Conservation (phyloP, 2,329 filamentous ascomycete genomes). For the Lojkania enalia region DNA sequence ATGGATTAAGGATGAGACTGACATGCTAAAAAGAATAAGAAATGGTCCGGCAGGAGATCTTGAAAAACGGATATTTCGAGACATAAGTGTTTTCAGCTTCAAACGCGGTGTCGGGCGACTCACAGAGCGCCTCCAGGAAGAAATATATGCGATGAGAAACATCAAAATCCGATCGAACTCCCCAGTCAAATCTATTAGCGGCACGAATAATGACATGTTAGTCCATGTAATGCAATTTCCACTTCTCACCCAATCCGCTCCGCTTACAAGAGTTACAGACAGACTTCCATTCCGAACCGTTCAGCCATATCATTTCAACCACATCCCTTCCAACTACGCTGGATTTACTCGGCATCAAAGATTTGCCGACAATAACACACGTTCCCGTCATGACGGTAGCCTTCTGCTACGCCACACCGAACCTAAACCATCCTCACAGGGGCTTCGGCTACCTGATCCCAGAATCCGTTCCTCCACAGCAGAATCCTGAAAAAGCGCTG, state of each 20-base stretch:
- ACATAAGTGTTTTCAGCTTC: background rate
- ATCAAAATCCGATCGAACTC: background rate
- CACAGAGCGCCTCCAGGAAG: background rate
- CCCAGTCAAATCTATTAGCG: background rate
- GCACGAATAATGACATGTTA: no score
- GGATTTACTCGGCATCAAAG: background rate
- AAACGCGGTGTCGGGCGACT: background rate
- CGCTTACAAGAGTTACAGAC: no score
- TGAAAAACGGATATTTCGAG: background rate
- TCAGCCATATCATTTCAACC: slow-evolving; percentile 1
- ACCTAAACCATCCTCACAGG: slow-evolving; percentile 47
- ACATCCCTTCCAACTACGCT: background rate
- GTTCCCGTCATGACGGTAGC: slow-evolving; percentile 79
- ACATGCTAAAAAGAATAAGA: background rate
- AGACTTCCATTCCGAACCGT: background rate
- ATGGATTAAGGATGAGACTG: background rate
- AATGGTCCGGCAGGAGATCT: background rate
- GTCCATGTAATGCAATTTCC: no score
- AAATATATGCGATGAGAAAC: background rate
- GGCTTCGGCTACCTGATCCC: slow-evolving; percentile 85
- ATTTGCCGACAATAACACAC: background rate
- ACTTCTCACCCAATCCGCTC: no score
- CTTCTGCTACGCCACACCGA: slow-evolving; percentile 70
- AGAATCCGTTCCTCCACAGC: slow-evolving; percentile 62
- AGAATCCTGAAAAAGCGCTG: slow-evolving; percentile 77